Base-by-base conservation (phyloP, 2,329 filamentous ascomycete species). In the Colletotrichum lindemuthianum region DNA sequence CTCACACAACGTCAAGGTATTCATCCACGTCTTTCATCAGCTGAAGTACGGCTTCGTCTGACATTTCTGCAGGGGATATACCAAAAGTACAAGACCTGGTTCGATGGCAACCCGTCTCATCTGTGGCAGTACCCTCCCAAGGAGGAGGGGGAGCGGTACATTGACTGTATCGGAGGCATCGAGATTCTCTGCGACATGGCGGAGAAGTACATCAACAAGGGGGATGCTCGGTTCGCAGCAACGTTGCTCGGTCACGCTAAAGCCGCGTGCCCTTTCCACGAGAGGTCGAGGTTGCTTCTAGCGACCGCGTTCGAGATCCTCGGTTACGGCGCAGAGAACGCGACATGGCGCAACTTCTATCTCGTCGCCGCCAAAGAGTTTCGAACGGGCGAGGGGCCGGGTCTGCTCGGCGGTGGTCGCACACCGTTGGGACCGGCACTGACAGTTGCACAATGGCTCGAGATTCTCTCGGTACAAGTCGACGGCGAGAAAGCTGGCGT, bases 271-370 rank as follows among this genome's bases (percentile, higher is more conserved):
- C 32, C 32, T 6, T 33, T 32, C 4, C 24, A 49, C 9, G 33
- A 51, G 24, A 39, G 15, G 24, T 16, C 71, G 1, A 70, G 65
- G 57, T 48, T 15, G 5, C 53, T 70, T 6, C 71, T 81, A 4
- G 75, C 73, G 1, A 59, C 60, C 2, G 72, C 75, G 1, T 79
- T 73, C 59, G 70, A 74, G 49, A 61, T 69, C 16, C 72, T 81
- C 8, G 78, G 75, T 0, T 75, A 70, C 56, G 75, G 75, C 3
- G 59, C 74, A 3, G 77, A 80, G 67, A 81, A 80, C 67, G 77
- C 70, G 4, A 75, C 74, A 0, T 80, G 77, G 78, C 69, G 78
- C 4, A 79, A 80, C 58, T 77, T 78, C 53, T 80, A 47, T 16
- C 44, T 47, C 15, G 44, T 47, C 6, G 44, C 44, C n/a, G 44